phyloP scores from a whole-genome alignment of 2,329 filamentous ascomycete genomes.

The Alternaria triticimaculans region DNA sequence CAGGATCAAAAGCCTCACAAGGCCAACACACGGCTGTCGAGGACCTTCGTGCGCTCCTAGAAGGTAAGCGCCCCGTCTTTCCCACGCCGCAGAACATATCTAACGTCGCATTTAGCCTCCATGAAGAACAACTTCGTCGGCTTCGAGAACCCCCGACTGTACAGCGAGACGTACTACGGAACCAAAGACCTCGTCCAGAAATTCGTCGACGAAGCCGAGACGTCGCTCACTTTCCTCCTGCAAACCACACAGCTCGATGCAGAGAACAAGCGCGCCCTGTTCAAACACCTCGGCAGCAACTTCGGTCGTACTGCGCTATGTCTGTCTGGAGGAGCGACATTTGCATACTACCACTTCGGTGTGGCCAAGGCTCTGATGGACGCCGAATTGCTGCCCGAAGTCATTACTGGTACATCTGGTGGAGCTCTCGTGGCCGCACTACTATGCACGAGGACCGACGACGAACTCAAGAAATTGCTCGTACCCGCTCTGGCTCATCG shows the following conservation, averaged over 20 bases:
- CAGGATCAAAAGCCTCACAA: constrained; percentile 28
- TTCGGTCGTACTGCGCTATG: constrained; percentile 92
- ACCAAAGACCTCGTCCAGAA: constrained; percentile 94
- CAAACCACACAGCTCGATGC: constrained; percentile 69
- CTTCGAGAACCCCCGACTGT: constrained; percentile 90
- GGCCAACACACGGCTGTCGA: constrained; percentile 64
- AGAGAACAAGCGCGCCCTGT: constrained; percentile 79
- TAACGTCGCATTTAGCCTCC: constrained; percentile 62
- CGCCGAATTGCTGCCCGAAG: constrained; percentile 82
- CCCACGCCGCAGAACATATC: not conserved
- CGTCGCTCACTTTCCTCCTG: constrained; percentile 70
- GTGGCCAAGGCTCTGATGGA: constrained; percentile 90
- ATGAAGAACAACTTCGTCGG: constrained; percentile 98
- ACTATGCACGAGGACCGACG: constrained; percentile 87
- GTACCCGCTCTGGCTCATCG: constrained; percentile 84
- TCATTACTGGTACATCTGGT: constrained; percentile 95
- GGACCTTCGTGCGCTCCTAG: constrained; percentile 77
- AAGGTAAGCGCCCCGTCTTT: constrained; percentile 48
- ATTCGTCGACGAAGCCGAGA: constrained; percentile 84
- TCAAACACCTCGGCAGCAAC: constrained; percentile 89
- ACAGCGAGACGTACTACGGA: constrained; percentile 96
- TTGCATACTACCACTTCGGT: constrained; percentile 97
- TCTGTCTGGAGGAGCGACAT: constrained; percentile 89
- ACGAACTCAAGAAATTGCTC: constrained; percentile 83
- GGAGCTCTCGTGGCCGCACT: constrained; percentile 89